A percentile compares a stretch with the other conserved stretches of the same genome.
Conservation (phyloP, 495 filamentous ascomycete genomes). For the Amniculicola lignicola region DNA sequence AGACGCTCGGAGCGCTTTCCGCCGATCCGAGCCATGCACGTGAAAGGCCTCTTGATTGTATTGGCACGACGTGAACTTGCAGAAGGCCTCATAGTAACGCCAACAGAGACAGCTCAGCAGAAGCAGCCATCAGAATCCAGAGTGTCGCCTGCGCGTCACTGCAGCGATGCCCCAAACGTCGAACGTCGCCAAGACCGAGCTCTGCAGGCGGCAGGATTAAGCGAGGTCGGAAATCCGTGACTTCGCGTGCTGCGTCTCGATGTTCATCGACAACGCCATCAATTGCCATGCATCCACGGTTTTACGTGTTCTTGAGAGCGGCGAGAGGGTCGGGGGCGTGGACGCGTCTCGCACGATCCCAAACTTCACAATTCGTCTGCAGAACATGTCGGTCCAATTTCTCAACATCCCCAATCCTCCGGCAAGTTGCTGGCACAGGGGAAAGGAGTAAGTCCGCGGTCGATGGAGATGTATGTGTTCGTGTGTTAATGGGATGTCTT, state of each 20-base stretch:
- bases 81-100: too few species aligned
- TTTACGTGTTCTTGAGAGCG: slow-evolving; percentile 4
- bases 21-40: neutral
- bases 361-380: slow-evolving; percentile 10
- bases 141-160: too few species aligned
- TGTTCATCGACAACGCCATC: too few species aligned
- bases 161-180: slow-evolving; percentile 5
- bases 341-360: neutral
- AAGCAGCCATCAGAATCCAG: too few species aligned
- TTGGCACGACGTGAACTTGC: too few species aligned
- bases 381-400: slow-evolving; percentile 12
- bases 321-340: slow-evolving; percentile 8
- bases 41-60: neutral
- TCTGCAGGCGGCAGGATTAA: slow-evolving; percentile 11
- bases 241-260: neutral
- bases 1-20: neutral
- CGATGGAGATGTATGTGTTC: too few species aligned
- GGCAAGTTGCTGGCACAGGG: neutral
- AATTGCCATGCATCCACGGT: slow-evolving; percentile 23
- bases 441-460: neutral
- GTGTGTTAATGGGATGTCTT: too few species aligned
- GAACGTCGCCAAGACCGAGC: neutral
- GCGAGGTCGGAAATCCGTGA: slow-evolving; percentile 9
- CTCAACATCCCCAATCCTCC: slow-evolving; percentile 20
- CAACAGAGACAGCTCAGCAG: too few species aligned